Conservation (phyloP, 495 filamentous ascomycete species). For the Daldinia vernicosa region DNA sequence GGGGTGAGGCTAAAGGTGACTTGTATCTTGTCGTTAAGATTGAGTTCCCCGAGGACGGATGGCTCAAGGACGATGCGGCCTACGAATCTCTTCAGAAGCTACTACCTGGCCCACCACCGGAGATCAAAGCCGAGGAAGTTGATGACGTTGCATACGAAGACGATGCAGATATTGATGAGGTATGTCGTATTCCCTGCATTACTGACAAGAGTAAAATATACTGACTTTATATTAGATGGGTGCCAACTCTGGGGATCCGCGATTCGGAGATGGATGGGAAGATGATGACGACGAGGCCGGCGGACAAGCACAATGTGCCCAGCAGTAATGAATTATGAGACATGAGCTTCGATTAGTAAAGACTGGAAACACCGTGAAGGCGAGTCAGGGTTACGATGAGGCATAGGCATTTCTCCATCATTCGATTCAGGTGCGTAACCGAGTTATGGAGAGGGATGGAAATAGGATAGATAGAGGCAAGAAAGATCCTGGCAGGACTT, state of each 20-base stretch:
- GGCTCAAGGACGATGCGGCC: slow-evolving; percentile 73
- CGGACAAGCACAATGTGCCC: slow-evolving; percentile 76
- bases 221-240: slow-evolving; percentile 62
- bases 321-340: slow-evolving; percentile 70
- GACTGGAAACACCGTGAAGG: slow-evolving; percentile 17
- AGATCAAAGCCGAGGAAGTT: slow-evolving; percentile 72
- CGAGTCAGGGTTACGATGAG: slow-evolving; percentile 16
- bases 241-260: slow-evolving; percentile 68
- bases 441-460: slow-evolving; percentile 8
- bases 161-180: slow-evolving; percentile 82
- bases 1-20: slow-evolving; percentile 82
- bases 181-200: slow-evolving; percentile 52
- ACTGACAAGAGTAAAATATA: slow-evolving; percentile 5
- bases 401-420: background rate
- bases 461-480: background rate
- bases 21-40: slow-evolving; percentile 87
- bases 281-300: slow-evolving; percentile 73
- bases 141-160: slow-evolving; percentile 88
- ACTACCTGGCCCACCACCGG: slow-evolving; percentile 68
- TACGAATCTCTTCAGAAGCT: slow-evolving; percentile 75
- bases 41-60: slow-evolving; percentile 86
- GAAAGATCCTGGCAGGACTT: background rate
- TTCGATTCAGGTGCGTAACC: background rate
- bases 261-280: slow-evolving; percentile 79
- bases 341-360: slow-evolving; percentile 32